Evolutionary conservation across 2,329 filamentous ascomycete genomes (phyloP).

Genomic region (Aureobasidium musti): DNA sequence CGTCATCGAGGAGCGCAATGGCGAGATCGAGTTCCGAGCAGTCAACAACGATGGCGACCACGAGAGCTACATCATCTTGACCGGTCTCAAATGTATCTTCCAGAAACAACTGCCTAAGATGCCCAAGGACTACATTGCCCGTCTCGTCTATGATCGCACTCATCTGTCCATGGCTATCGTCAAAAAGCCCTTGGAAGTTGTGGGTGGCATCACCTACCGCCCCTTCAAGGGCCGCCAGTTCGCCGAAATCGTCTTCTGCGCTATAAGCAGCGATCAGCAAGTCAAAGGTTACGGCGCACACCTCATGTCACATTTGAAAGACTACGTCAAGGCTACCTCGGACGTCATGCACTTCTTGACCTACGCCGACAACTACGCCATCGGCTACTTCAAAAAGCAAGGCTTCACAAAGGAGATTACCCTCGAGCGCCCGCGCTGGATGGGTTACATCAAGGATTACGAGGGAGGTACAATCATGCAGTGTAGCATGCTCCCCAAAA

Average conservation of each 20-base stretch:
- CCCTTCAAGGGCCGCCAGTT: conserved; percentile 91
- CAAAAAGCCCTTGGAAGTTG: conserved; percentile 63
- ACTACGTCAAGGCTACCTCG: conserved; percentile 96
- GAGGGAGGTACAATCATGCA: conserved; percentile 99
- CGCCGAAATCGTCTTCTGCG: conserved; percentile 98
- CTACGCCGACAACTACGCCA: conserved; percentile 98
- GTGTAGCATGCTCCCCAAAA: conserved; percentile 92
- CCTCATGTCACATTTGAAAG: conserved; percentile 95
- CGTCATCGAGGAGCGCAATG: conserved; percentile 88
- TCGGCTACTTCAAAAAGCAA: conserved; percentile 99
- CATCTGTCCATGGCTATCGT: conserved; percentile 97
- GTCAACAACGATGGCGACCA: conserved; percentile 93
- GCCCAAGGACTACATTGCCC: conserved; percentile 98
- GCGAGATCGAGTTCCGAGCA: conserved; percentile 94
- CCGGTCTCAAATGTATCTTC: conserved; percentile 95
- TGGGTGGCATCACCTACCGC: conserved; percentile 90
- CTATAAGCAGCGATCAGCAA: conserved; percentile 95
- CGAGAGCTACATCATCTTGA: conserved; percentile 90
- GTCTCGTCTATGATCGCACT: conserved; percentile 94
- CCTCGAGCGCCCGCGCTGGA: conserved; percentile 85
- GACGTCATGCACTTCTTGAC: conserved; percentile 98
- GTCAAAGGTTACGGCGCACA: conserved; percentile 98
- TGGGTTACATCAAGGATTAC: conserved; percentile 99
- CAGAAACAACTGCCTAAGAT: conserved; percentile 99
- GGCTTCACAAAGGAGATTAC: conserved; percentile 99